Evolutionary conservation across 225 moss, liverwort and hornwort genomes (phyloP), one percentile per base, ranked within the genome.

Genomic region (Asterella californica): DNA sequence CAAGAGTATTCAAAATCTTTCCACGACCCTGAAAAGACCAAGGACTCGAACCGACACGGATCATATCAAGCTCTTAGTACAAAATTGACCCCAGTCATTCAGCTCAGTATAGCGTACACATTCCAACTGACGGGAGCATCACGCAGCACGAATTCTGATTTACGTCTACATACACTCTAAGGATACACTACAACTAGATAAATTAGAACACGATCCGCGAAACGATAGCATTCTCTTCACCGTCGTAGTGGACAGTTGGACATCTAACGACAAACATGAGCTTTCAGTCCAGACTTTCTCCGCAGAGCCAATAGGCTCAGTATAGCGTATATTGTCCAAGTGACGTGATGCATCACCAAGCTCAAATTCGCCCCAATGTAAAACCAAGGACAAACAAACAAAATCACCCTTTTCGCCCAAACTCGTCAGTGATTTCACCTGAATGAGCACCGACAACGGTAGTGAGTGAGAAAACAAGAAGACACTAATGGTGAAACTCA

Each of bases 341-440:
- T 73, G 49, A 49, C 73, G 27, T 29, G n/a, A n/a, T n/a, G 48
- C 73, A 73, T 73, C 73, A 73, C 73, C 27, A 73, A 73, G 73
- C 73, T 73, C 50, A 52, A 73, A 30, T 73, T 52, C 12, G 9
- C 6, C 69, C 22, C 21, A 1, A 70, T 45, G 69, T 36, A n/a
- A 12, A 0, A 29, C 27, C 67, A 2, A 62, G 4, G 4, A 29
- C 4, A n/a, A n/a, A n/a, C n/a, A n/a, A 1, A 62, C 24, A 25
- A 1, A 24, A 1, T 24, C 4, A 10, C 2, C 5, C 21, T n/a
- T 62, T 1, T 3, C 2, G 10, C 0, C 9, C 8, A n/a, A 17
- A 62, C 8, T n/a, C 2, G 1, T 25, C 25, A 24, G 1, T 9
- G 2, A 25, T 1, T n/a, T 24, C 27, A 9, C 11, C 9, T 29